Evolutionary conservation across 495 filamentous ascomycete genomes (phyloP).

Genomic region (Lasiosphaeria ovina): DNA sequence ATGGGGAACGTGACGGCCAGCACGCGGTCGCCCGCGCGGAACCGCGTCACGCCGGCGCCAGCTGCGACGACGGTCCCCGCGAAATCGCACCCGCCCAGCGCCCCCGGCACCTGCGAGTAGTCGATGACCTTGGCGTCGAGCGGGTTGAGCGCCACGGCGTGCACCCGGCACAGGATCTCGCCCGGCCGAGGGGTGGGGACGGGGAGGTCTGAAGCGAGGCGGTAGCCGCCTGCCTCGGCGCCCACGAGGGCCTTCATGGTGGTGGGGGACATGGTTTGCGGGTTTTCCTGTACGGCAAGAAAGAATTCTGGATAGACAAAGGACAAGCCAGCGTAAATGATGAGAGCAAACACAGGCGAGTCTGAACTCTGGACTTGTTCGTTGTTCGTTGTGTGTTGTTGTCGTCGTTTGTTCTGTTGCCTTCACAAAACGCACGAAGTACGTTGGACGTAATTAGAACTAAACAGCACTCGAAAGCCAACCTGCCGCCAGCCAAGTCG

Average conservation of each 20-base stretch:
- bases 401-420: too few species aligned
- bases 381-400: too few species aligned
- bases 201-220: neutral
- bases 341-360: too few species aligned
- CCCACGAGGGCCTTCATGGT: slow-evolving; percentile 5
- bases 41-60: slow-evolving; percentile 3
- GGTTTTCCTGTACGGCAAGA: neutral
- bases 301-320: neutral
- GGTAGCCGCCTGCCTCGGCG: slow-evolving; percentile 2
- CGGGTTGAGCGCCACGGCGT: slow-evolving; percentile 11
- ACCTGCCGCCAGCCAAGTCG: too few species aligned
- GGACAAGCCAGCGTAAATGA: neutral
- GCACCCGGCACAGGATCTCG: slow-evolving; percentile 2
- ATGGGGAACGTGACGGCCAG: neutral
- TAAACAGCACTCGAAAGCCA: too few species aligned
- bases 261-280: neutral
- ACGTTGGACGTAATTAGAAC: too few species aligned
- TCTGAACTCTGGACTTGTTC: too few species aligned
- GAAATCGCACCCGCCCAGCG: slow-evolving; percentile 10
- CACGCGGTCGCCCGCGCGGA: slow-evolving; percentile 11
- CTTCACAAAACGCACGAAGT: too few species aligned
- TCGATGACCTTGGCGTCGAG: slow-evolving; percentile 5
- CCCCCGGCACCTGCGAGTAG: neutral
- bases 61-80: slow-evolving; percentile 2
- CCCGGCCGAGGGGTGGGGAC: neutral